Evolutionary conservation across 176 grass and related monocot genomes (phyloP).

Genomic region (Otatea glauca): DNA sequence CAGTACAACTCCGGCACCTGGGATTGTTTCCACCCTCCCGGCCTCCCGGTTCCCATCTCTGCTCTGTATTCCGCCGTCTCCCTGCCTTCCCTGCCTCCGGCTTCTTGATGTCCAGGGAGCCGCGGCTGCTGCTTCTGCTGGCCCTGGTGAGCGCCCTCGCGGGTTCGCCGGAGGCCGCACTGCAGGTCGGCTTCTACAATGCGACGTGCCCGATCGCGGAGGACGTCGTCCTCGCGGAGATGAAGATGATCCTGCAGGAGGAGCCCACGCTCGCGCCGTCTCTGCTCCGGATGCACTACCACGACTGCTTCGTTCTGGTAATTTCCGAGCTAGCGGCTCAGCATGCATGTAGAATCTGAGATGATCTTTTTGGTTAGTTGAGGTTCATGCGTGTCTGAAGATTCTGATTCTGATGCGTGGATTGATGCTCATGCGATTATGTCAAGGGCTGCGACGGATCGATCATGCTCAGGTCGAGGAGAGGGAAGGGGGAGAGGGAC

Average conservation of each 20-base stretch:
- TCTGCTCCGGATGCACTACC: slow-evolving; percentile 75
- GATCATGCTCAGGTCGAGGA: slow-evolving; percentile 50
- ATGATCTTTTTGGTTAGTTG: not conserved
- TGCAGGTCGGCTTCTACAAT: slow-evolving; percentile 53
- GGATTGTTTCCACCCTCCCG: not conserved
- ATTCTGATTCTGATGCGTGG: not conserved
- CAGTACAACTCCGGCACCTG: not conserved
- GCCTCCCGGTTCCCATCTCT: not conserved
- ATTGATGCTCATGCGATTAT: not conserved
- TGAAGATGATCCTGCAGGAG: slow-evolving; percentile 45
- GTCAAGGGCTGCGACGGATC: slow-evolving; percentile 58
- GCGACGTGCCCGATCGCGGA: slow-evolving; percentile 50
- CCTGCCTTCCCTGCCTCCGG: not conserved
- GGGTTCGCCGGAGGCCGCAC: slow-evolving; percentile 7
- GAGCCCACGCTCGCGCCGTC: slow-evolving; percentile 53
- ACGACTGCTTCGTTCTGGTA: slow-evolving; percentile 69
- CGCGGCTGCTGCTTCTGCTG: not conserved
- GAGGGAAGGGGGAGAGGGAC: slow-evolving; percentile 50
- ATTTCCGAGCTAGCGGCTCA: not conserved
- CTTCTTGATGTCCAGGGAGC: slow-evolving; percentile 34
- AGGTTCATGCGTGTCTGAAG: not conserved
- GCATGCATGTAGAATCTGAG: not conserved
- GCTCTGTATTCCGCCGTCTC: not conserved
- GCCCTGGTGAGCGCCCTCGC: not conserved
- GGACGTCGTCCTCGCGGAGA: slow-evolving; percentile 53